phyloP scores from a whole-genome alignment of 140 eudicot species.

The Ambrosia hybrid region DNA sequence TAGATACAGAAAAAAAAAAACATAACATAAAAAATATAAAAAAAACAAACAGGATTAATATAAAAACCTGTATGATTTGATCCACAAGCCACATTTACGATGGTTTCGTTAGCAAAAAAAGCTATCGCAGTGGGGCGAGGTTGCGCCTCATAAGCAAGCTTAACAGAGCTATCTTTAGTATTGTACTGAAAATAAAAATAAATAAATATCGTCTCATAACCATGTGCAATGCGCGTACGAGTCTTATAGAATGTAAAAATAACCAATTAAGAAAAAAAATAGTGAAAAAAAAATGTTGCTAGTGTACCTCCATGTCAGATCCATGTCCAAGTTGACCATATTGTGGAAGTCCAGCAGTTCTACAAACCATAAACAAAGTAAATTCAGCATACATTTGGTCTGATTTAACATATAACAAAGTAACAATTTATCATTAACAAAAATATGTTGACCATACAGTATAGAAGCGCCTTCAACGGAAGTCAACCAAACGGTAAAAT shows the following conservation, averaged over 20 bases:
- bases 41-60: not conserved
- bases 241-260: no score
- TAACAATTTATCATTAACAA: not conserved
- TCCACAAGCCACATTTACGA: constrained; percentile 98
- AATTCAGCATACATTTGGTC: not conserved
- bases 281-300: not conserved
- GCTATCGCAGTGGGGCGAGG: constrained; percentile 86
- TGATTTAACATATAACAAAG: not conserved
- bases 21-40: not conserved
- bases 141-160: constrained; percentile 94
- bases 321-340: constrained; percentile 99
- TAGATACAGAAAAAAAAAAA: constrained; percentile 15
- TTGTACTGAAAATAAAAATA: constrained; percentile 56
- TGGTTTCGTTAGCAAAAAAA: constrained; percentile 71
- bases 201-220: no score
- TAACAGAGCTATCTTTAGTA: constrained; percentile 93
- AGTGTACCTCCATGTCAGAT: constrained; percentile 81
- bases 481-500: constrained; percentile 91
- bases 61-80: constrained; percentile 89
- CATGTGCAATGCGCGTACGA: no score
- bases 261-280: no score
- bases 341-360: constrained; percentile 99
- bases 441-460: constrained; percentile 55
- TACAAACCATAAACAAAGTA: constrained; percentile 29
- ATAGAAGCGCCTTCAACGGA: constrained; percentile 88